These are phyloP conservation scores for Lachnellula occidentalis DNA, from an alignment of 2,329 filamentous ascomycete genomes.

Conservation along the genomic window DNA sequence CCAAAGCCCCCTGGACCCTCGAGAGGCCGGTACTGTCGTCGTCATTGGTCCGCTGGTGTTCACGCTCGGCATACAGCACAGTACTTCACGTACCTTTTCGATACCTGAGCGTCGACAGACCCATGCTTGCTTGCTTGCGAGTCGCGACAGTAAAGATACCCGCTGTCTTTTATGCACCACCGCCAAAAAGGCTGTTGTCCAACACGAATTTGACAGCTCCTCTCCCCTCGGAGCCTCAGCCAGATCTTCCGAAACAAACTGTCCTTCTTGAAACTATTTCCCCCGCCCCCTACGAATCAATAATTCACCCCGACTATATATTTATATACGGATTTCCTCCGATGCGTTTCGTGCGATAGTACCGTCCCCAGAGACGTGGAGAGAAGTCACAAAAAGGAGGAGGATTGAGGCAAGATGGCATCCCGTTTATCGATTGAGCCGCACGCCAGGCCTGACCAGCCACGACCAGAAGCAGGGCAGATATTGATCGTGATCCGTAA, in stretches of 20 bases:
- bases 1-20: background rate
- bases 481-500: slow-evolving; percentile 67
- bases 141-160: slow-evolving; percentile 4
- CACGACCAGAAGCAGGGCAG: slow-evolving; percentile 56
- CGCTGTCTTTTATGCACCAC: slow-evolving; percentile 21
- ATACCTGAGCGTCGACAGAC: too few relatives aligned
- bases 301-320: background rate
- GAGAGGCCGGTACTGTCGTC: too few relatives aligned
- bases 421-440: slow-evolving; percentile 37
- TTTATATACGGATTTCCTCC: slow-evolving; percentile 1
- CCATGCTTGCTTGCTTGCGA: background rate
- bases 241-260: background rate
- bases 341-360: slow-evolving; percentile 23
- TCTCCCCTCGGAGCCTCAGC: background rate
- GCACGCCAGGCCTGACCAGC: slow-evolving; percentile 29
- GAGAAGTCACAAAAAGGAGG: slow-evolving; percentile 2
- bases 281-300: background rate
- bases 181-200: background rate
- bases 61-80: slow-evolving; percentile 1
- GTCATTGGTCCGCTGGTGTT: background rate
- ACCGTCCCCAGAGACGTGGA: slow-evolving; percentile 18
- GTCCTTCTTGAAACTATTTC: background rate
- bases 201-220: too few relatives aligned
- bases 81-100: too few relatives aligned
- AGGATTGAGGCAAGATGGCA: slow-evolving; percentile 33